Conservation (phyloP, 2,329 filamentous ascomycete genomes). For the Fulvia fulva region DNA sequence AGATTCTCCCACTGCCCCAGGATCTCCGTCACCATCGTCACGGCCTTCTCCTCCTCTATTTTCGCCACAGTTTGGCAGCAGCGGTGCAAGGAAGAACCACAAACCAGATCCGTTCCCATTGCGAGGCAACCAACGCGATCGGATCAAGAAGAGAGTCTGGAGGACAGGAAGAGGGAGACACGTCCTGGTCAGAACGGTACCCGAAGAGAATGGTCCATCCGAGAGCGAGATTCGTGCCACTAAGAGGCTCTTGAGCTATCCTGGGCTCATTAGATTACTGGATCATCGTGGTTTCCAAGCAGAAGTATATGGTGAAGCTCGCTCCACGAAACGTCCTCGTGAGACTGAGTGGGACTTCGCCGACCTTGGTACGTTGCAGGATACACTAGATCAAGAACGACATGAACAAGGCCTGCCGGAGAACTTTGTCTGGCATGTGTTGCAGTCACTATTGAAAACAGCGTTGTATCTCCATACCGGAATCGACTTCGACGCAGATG, state of each 20-base stretch:
- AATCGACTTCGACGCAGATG: background rate
- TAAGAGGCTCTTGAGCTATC: background rate
- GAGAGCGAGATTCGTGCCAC: background rate
- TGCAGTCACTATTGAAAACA: conserved; percentile 9
- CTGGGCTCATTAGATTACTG: background rate
- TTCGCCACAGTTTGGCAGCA: background rate
- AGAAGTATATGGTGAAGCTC: background rate
- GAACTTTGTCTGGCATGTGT: conserved; percentile 14
- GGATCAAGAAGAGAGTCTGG: background rate
- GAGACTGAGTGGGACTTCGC: conserved; percentile 8
- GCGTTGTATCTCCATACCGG: conserved; percentile 3
- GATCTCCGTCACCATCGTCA: background rate
- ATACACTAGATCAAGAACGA: background rate
- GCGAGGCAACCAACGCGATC: background rate
- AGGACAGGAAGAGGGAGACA: background rate
- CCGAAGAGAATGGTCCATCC: background rate
- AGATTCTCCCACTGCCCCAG: background rate
- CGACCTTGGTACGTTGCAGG: conserved; percentile 7
- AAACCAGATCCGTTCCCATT: background rate
- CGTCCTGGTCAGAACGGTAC: background rate
- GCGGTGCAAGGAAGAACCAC: background rate
- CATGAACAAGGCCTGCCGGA: conserved; percentile 11
- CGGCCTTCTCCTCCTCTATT: background rate
- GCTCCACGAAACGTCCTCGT: background rate
- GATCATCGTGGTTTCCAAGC: background rate